Evolutionary conservation across 257 asterid species (phyloP), one percentile per base, ranked within the genome.

Genomic region (Solanum neorickii): DNA sequence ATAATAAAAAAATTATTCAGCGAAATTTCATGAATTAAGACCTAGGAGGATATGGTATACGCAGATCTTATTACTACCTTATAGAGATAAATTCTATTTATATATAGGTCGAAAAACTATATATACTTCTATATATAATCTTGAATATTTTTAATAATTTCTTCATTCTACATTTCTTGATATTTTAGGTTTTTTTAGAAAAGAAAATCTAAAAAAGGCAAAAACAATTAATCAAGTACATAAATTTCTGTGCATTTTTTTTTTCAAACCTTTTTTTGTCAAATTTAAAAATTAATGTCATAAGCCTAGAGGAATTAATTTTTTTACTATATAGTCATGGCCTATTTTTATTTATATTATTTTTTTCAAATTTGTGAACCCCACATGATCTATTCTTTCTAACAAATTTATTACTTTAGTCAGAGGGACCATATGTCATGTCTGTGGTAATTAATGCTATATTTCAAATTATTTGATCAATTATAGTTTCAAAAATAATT

Each of bases 361-460:
- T 31, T 31, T 70, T 29, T 70, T 70, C 42, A 70, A 70, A 70
- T 70, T 70, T 70, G 80, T 72, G 27, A 72, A 72, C 80, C 80
- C 80, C 47, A 72, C 80, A 72, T 72, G 27, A 72, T 72, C 47
- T 72, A 72, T 18, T 72, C 9, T 18, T 35, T 72, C 47, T 10
- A 35, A 20, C 47, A 72, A 72, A 72, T 72, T 33, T 72, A 72
- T 9, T 72, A 72, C 80, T 72, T 35, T 72, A 20, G 46, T 72
- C 80, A 35, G 80, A 33, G 80, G 27, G 46, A 35, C 27, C 80
- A 9, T 72, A 33, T 35, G 78, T 2, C 14, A 72, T 72, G 78
- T 72, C 21, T 70, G 14, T 70, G n/a, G 77, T 29, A 70, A 8
- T 70, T 16, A 70, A 16, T 70, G 76, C 41, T 6, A 68, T 14